Percentiles rank a stretch among this genome's conserved stretches.
Conservation (phyloP, 1,284 basidiomycete species). For the Microbotryum silenes-acaulis region DNA sequence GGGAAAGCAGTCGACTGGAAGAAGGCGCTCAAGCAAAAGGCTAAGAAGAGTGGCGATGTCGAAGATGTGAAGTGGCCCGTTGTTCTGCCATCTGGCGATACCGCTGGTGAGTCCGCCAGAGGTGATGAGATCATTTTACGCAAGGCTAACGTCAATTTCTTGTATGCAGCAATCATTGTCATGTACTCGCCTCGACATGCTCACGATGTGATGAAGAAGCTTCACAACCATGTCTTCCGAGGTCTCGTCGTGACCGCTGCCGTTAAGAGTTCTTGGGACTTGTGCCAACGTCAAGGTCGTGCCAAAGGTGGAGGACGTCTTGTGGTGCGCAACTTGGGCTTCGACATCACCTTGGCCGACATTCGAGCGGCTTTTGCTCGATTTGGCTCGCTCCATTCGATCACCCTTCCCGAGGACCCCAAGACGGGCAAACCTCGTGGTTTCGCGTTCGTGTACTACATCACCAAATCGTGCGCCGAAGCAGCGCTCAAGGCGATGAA, state of each 20-base stretch:
- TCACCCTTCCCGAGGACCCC: conserved; percentile 59
- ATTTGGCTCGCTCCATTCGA: conserved; percentile 77
- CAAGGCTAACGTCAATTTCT: conserved; percentile 7
- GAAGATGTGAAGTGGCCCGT: conserved; percentile 31
- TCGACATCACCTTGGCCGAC: conserved; percentile 65
- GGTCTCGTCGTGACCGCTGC: conserved; percentile 77
- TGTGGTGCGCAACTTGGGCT: conserved; percentile 87
- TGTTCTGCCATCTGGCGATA: conserved; percentile 26
- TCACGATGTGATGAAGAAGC: conserved; percentile 67
- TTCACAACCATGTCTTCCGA: conserved; percentile 92
- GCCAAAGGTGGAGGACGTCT: conserved; percentile 61
- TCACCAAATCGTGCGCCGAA: conserved; percentile 77
- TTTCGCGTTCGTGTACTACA: conserved; percentile 94
- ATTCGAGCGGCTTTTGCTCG: conserved; percentile 80
- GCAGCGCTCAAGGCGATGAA: conserved; percentile 75
- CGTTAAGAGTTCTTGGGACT: conserved; percentile 54
- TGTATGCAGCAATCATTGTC: conserved; percentile 58
- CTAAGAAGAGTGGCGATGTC: conserved; percentile 51
- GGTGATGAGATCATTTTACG: conserved; percentile 33
- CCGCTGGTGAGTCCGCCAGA: conserved; percentile 13
- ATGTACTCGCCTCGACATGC: conserved; percentile 58
- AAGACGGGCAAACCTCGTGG: conserved; percentile 54
- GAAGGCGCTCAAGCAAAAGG: conserved; percentile 77
- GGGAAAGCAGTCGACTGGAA: conserved; percentile 42
- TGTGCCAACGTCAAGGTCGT: conserved; percentile 43